These are phyloP conservation scores for Antrodiella citrinella DNA, from an alignment of 768 basidiomycete species.

Conservation along the genomic window DNA sequence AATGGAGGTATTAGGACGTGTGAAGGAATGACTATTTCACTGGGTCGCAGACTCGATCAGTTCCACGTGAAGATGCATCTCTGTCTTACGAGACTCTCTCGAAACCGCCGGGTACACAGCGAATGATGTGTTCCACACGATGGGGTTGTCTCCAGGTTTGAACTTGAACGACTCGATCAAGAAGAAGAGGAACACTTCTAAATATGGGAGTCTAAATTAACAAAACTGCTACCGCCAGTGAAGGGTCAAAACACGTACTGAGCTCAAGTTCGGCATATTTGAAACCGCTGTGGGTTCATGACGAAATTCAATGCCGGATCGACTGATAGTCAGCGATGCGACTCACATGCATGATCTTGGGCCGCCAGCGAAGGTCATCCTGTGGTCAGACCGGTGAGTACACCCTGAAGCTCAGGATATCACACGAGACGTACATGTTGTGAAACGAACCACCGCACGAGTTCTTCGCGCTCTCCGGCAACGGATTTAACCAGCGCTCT, in stretches of 20 bases:
- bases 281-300: conserved; percentile 13
- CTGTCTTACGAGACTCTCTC: background rate
- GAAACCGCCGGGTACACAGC: background rate
- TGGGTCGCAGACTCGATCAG: no score
- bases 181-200: background rate
- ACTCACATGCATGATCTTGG: conserved; percentile 11
- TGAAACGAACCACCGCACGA: background rate
- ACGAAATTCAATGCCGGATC: background rate
- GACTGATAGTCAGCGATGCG: background rate
- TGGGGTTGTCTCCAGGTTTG: background rate
- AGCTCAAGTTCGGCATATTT: conserved; percentile 18
- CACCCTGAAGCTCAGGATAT: background rate
- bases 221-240: background rate
- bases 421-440: conserved; percentile 1
- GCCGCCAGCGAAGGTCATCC: conserved; percentile 12
- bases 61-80: background rate
- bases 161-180: background rate
- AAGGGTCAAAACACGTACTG: conserved; percentile 8
- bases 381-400: background rate
- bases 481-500: conserved; percentile 6
- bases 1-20: no score
- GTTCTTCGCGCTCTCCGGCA: background rate
- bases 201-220: no score
- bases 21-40: no score
- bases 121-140: background rate